A percentile compares a stretch with the other conserved stretches of the same genome.
phyloP scores from a whole-genome alignment of 2,329 filamentous ascomycete genomes.

The Mycogone perniciosa region DNA sequence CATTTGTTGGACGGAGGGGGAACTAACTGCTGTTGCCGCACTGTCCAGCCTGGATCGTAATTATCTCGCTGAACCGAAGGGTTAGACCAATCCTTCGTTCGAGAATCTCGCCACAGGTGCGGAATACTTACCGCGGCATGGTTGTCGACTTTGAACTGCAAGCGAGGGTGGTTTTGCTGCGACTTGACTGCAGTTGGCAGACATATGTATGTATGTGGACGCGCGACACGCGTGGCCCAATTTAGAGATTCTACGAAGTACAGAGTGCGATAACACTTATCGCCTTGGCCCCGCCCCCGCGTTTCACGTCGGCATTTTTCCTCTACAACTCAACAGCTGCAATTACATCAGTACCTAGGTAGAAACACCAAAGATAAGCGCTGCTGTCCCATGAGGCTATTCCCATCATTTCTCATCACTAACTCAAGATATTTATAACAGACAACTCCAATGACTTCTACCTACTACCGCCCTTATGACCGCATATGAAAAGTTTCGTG shows the following conservation, averaged over 20 bases:
- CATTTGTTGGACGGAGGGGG: constrained; percentile 7
- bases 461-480: too few relatives aligned
- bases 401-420: too few relatives aligned
- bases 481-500: too few relatives aligned
- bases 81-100: constrained; percentile 2
- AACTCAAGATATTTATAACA: too few relatives aligned
- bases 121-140: constrained; percentile 23
- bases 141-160: constrained; percentile 11
- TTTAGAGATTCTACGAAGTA: background rate
- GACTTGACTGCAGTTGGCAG: background rate
- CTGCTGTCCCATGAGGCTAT: too few relatives aligned
- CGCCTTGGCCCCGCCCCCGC: background rate
- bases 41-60: constrained; percentile 97
- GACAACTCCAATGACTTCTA: too few relatives aligned
- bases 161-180: background rate
- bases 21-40: constrained; percentile 97
- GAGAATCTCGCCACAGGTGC: constrained; percentile 4
- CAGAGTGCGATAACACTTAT: too few relatives aligned
- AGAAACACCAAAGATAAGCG: too few relatives aligned
- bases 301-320: background rate
- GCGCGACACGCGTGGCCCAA: background rate
- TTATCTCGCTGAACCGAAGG: constrained; percentile 73
- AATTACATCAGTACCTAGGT: too few relatives aligned
- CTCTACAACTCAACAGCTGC: background rate
- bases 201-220: constrained; percentile 2